A percentile compares a stretch with the other conserved stretches of the same genome.
Evolutionary conservation across 1,139 yeast species (phyloP).

Genomic region (Williopsis jadinii): DNA sequence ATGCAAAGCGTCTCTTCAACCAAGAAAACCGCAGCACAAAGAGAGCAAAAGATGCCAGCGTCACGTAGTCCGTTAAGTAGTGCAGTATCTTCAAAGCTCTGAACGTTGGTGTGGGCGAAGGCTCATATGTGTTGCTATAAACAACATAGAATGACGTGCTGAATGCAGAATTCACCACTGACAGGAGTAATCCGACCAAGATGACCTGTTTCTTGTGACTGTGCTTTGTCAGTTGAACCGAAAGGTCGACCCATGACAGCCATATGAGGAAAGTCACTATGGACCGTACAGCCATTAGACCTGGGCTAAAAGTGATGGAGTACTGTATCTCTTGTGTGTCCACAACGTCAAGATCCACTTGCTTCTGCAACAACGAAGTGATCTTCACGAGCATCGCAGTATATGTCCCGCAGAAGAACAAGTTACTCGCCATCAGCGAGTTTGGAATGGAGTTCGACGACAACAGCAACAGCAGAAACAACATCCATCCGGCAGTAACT

Average conservation of each 20-base stretch:
- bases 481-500: conserved; percentile 46
- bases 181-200: conserved; percentile 7
- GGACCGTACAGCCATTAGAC: conserved; percentile 28
- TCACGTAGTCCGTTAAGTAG: conserved; percentile 15
- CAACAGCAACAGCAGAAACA: conserved; percentile 37
- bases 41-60: conserved; percentile 13
- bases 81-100: conserved; percentile 9
- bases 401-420: conserved; percentile 36
- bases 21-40: conserved; percentile 11
- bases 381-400: conserved; percentile 36
- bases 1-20: conserved; percentile 27
- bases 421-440: conserved; percentile 38
- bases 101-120: not conserved
- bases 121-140: not conserved
- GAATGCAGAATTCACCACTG: conserved; percentile 7
- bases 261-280: conserved; percentile 32
- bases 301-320: conserved; percentile 26
- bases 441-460: conserved; percentile 46
- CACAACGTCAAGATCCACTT: conserved; percentile 33
- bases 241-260: conserved; percentile 34
- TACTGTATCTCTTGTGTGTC: conserved; percentile 32
- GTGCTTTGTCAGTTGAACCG: conserved; percentile 18
- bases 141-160: conserved; percentile 6
- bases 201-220: conserved; percentile 18
- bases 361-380: conserved; percentile 30